Percentiles rank a stretch among this genome's conserved stretches.
Conservation (phyloP, 768 basidiomycete genomes). For the Leucocoprinus sp. region DNA sequence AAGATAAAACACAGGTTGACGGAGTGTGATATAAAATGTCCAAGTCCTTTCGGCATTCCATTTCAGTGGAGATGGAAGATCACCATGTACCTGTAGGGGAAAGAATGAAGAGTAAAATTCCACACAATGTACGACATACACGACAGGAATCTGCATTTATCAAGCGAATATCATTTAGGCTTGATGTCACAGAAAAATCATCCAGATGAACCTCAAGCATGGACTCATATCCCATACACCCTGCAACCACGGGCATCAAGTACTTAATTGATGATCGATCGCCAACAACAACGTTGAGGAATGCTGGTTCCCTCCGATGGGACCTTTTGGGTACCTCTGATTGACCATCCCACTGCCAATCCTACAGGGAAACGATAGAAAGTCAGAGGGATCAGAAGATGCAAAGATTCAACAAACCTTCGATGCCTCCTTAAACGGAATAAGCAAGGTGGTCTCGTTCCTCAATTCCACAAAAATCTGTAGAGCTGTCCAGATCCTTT, state of each 20-base stretch:
- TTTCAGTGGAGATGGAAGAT: slow-evolving; percentile 69
- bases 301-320: slow-evolving; percentile 56
- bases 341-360: slow-evolving; percentile 88
- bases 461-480: slow-evolving; percentile 76
- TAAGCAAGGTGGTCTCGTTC: slow-evolving; percentile 64
- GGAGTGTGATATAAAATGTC: slow-evolving; percentile 65
- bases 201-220: slow-evolving; percentile 78
- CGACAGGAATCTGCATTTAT: slow-evolving; percentile 71
- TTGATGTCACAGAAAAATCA: slow-evolving; percentile 68
- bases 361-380: slow-evolving; percentile 43
- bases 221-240: slow-evolving; percentile 68
- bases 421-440: slow-evolving; percentile 90
- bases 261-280: slow-evolving; percentile 84
- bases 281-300: slow-evolving; percentile 66
- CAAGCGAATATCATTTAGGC: slow-evolving; percentile 81
- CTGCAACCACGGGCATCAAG: slow-evolving; percentile 73
- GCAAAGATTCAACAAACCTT: slow-evolving; percentile 43
- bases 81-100: slow-evolving; percentile 49
- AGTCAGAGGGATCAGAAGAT: not conserved
- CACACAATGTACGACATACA: no score
- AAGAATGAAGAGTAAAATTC: not conserved
- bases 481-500: slow-evolving; percentile 74
- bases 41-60: slow-evolving; percentile 83
- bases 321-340: slow-evolving; percentile 38
- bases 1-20: slow-evolving; percentile 66